These are phyloP conservation scores for Syzygium jambos DNA, from an alignment of 345 rosid species.

Conservation along the genomic window DNA sequence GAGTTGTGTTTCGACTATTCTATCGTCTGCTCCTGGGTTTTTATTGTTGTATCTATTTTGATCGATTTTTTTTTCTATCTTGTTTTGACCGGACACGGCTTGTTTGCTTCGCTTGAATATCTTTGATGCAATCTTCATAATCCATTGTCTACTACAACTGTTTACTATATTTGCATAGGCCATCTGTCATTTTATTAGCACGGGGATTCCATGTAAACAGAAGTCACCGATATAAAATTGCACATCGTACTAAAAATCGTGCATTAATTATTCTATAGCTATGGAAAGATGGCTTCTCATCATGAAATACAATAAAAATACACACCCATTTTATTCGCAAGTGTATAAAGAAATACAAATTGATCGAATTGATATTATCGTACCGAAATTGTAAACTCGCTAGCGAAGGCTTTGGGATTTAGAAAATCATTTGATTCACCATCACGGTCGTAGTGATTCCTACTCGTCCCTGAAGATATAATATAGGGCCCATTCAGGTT, in stretches of 20 bases:
- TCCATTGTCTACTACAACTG: neutral
- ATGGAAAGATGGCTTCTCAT: neutral
- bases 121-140: neutral
- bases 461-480: fast-evolving
- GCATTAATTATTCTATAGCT: too few species aligned
- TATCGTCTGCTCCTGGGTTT: neutral
- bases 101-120: neutral
- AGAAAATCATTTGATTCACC: neutral
- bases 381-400: neutral
- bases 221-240: too few species aligned
- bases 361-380: neutral
- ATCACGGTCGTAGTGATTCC: neutral
- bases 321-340: fast-evolving
- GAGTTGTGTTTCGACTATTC: too few species aligned
- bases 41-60: neutral
- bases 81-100: neutral
- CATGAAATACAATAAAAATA: neutral
- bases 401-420: neutral
- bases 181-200: neutral
- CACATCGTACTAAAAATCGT: too few species aligned
- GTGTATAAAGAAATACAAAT: too few species aligned
- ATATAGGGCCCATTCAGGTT: fast-evolving
- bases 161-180: neutral
- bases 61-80: neutral
- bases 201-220: neutral